These are phyloP conservation scores for Podospora australis DNA, from an alignment of 495 filamentous ascomycete species.

Conservation along the genomic window DNA sequence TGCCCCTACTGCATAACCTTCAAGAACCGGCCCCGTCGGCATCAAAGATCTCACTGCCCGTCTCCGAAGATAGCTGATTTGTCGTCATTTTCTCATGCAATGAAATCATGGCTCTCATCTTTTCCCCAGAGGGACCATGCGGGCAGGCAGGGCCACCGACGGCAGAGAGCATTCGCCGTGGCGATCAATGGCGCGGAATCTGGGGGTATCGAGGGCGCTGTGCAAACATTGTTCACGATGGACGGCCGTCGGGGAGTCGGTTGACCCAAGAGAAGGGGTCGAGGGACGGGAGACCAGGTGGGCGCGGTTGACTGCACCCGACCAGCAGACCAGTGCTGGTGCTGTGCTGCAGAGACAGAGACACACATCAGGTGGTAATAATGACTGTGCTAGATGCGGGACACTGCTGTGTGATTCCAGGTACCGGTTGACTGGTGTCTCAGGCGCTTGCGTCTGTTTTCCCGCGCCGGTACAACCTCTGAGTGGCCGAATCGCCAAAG, in stretches of 20 bases:
- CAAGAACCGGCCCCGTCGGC: too few relatives aligned
- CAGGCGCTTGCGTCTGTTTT: slow-evolving; percentile 5
- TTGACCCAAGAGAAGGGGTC: slow-evolving; percentile 8
- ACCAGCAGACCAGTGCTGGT: background rate
- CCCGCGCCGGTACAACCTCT: background rate
- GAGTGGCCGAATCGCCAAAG: background rate
- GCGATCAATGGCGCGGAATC: slow-evolving; percentile 5
- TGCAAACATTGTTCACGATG: background rate
- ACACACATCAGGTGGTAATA: too few relatives aligned
- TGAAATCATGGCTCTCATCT: background rate
- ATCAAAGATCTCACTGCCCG: too few relatives aligned
- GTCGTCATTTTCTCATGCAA: background rate
- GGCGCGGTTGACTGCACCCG: slow-evolving; percentile 12
- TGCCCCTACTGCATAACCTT: too few relatives aligned
- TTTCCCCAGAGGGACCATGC: background rate
- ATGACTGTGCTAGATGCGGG: too few relatives aligned
- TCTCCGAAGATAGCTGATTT: too few relatives aligned
- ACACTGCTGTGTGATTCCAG: background rate
- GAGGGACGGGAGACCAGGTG: slow-evolving; percentile 9
- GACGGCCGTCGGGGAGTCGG: background rate
- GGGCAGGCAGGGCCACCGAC: background rate
- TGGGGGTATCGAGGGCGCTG: background rate
- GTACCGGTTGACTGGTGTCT: background rate
- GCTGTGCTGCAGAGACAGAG: background rate
- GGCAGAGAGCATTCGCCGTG: background rate